A percentile compares a stretch with the other conserved stretches of the same genome.
These are phyloP conservation scores for Phialophora macrospora DNA, from an alignment of 2,329 filamentous ascomycete genomes.

Conservation along the genomic window DNA sequence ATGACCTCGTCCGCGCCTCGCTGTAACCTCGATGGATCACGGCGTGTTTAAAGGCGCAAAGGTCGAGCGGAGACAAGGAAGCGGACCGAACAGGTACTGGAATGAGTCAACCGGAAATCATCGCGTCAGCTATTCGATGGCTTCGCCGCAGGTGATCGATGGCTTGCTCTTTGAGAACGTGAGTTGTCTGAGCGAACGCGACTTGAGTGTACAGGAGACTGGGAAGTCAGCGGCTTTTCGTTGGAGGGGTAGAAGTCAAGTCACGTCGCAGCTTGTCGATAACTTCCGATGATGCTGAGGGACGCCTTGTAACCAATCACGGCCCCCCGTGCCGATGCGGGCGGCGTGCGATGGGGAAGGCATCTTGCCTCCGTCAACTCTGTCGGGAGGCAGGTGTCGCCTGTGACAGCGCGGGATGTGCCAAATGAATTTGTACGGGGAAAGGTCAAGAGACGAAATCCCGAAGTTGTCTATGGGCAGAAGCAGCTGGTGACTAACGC, in stretches of 20 bases:
- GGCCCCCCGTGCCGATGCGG: constrained; percentile 29
- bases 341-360: constrained; percentile 18
- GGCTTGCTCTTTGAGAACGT: neutral
- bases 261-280: constrained; percentile 13
- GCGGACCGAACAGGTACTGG: neutral
- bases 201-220: neutral
- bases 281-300: constrained; percentile 13
- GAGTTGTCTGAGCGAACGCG: neutral
- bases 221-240: neutral
- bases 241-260: constrained; percentile 19
- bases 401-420: neutral
- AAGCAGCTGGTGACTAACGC: constrained; percentile 1
- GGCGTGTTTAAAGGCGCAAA: constrained; percentile 83
- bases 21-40: constrained; percentile 84
- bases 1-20: constrained; percentile 74
- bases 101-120: constrained; percentile 26
- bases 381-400: neutral
- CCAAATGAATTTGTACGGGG: neutral
- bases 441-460: neutral
- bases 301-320: constrained; percentile 33
- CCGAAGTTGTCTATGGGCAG: neutral
- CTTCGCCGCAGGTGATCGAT: neutral
- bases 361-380: constrained; percentile 17
- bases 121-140: constrained; percentile 8
- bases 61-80: constrained; percentile 28